Evolutionary conservation across 2,329 filamentous ascomycete genomes (phyloP).

Genomic region (Aspergillus phoenicis): DNA sequence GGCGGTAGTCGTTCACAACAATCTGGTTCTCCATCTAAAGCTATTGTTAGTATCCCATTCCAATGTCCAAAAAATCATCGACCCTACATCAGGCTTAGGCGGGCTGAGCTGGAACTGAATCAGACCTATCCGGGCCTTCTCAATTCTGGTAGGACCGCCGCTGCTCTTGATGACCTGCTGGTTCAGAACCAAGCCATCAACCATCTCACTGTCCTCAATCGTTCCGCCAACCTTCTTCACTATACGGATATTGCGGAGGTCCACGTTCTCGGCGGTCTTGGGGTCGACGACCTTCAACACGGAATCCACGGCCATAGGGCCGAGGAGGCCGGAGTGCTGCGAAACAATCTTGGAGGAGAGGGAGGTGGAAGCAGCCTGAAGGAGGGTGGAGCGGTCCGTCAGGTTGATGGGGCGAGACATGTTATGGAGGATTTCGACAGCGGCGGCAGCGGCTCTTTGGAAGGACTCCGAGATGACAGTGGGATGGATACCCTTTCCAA

Average conservation of each 20-base stretch:
- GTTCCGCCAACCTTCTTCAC: slow-evolving; percentile 98
- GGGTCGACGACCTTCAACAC: slow-evolving; percentile 95
- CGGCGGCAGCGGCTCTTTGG: slow-evolving; percentile 86
- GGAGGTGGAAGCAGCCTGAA: slow-evolving; percentile 95
- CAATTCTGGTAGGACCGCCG: slow-evolving; percentile 86
- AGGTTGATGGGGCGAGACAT: slow-evolving; percentile 95
- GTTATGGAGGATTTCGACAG: slow-evolving; percentile 85
- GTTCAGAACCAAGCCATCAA: slow-evolving; percentile 89
- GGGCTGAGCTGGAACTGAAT: slow-evolving; percentile 99
- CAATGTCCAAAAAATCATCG: neutral
- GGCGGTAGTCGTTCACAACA: slow-evolving; percentile 97
- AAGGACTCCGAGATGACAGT: slow-evolving; percentile 98
- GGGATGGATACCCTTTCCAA: slow-evolving; percentile 91
- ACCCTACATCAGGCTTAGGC: slow-evolving; percentile 86
- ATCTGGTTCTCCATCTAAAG: slow-evolving; percentile 97
- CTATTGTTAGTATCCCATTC: slow-evolving; percentile 4
- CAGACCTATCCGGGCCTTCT: slow-evolving; percentile 94
- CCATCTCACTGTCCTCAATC: slow-evolving; percentile 96
- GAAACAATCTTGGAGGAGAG: slow-evolving; percentile 98
- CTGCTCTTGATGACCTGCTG: slow-evolving; percentile 93
- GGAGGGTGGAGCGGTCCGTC: slow-evolving; percentile 81
- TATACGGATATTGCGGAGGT: slow-evolving; percentile 93
- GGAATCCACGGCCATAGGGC: slow-evolving; percentile 97
- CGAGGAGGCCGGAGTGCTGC: slow-evolving; percentile 90
- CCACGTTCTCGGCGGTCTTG: slow-evolving; percentile 94